Base-by-base conservation (phyloP, 441 rosid species). In the Geranium incanum region DNA sequence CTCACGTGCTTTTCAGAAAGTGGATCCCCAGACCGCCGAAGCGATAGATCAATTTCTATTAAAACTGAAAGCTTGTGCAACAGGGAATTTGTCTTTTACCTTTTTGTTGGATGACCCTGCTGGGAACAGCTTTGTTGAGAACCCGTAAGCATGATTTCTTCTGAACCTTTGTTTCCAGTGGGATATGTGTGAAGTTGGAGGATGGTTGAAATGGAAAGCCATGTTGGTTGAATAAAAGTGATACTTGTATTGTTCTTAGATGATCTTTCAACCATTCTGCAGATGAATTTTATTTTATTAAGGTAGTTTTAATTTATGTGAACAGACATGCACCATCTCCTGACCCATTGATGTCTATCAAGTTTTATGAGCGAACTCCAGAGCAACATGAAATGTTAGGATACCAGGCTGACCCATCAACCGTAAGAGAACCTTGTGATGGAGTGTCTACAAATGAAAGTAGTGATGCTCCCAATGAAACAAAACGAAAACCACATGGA, bases 91-190 rank as follows among this genome's bases (percentile, higher is more conserved):
- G 12, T 52, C 93, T 36, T 92, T 90, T 75, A 88, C 94, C 75
- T 84, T 92, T 80, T 79, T 89, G 78, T 83, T 95, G 75, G 95
- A 95, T 75, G 99, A 95, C 84, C 96, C 97, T 69, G 84, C 95
- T 66, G 99, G 99, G 75, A 95, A 95, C 84, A 88, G 99, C 87
- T 95, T 92, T 81, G 82, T 95, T 72, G 99, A 95, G 77, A 95
- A 92, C 71, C 99, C 84, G 98, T 92, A 88, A 90, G 97, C 16
- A 28, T 60, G 38, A 55, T 45, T 60, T 50, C 45, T 4, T 74
- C 6, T 57, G 41, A 5, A 63, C 18, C 69, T 18, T 3, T 19
- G 33, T 48, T 1, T 38, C 37, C 57, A 19, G 13, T 1, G 16
- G 48, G 18, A 71, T 12, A 19, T 45, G 60, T 4, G 68, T 59